Percentiles rank a stretch among this genome's conserved stretches.
Evolutionary conservation across 2,329 filamentous ascomycete species (phyloP).

Genomic region (Nigrospora osmanthi): DNA sequence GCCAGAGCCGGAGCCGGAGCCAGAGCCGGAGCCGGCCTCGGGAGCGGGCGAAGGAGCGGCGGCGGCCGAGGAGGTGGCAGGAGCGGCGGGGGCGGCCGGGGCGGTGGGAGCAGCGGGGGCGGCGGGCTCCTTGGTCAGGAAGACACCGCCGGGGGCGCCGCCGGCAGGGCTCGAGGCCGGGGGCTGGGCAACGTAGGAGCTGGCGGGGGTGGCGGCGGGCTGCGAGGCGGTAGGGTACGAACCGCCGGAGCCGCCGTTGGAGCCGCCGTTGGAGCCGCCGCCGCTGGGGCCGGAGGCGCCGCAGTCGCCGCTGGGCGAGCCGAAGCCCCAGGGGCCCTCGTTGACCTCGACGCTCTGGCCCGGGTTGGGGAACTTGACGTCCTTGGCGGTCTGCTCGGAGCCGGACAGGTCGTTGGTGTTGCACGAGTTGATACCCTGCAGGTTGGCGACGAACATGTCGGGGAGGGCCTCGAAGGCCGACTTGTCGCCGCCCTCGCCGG

Average conservation of each 20-base stretch:
- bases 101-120: constrained; percentile 8
- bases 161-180: constrained; percentile 11
- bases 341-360: constrained; percentile 48
- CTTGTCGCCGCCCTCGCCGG: constrained; percentile 39
- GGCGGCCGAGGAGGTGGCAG: constrained; percentile 12
- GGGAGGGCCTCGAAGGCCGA: constrained; percentile 56
- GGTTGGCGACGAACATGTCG: constrained; percentile 68
- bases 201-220: constrained; percentile 12
- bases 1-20: constrained; percentile 6
- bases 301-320: constrained; percentile 18
- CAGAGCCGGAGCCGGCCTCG: constrained; percentile 13
- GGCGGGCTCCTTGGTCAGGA: constrained; percentile 23
- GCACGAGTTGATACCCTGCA: constrained; percentile 44
- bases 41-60: constrained; percentile 11
- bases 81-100: constrained; percentile 5
- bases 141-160: constrained; percentile 26
- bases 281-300: constrained; percentile 8
- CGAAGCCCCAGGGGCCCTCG: constrained; percentile 20
- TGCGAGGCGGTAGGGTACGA: constrained; percentile 6
- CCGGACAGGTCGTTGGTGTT: constrained; percentile 25
- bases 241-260: constrained; percentile 15
- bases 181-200: constrained; percentile 13
- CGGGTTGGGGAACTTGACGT: constrained; percentile 62
- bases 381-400: constrained; percentile 28
- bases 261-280: constrained; percentile 9